These are phyloP conservation scores for Nothomitra cinnamomea DNA, from an alignment of 2,329 filamentous ascomycete genomes.

Conservation along the genomic window DNA sequence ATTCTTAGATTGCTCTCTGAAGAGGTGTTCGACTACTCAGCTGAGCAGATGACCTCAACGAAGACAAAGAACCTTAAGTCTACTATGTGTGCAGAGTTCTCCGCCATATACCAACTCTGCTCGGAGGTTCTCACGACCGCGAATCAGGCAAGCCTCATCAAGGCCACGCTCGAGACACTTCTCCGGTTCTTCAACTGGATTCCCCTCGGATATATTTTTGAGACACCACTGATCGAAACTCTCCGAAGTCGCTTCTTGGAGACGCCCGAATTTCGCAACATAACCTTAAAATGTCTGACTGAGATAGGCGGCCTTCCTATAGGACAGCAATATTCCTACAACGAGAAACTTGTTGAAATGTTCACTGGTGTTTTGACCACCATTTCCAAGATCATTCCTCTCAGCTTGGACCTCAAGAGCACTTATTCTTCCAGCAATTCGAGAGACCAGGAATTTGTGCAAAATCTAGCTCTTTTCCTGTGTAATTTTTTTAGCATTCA, in stretches of 20 bases:
- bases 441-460: constrained; percentile 90
- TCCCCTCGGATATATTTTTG: constrained; percentile 93
- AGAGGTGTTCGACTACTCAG: constrained; percentile 97
- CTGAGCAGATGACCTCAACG: constrained; percentile 96
- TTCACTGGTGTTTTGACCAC: constrained; percentile 92
- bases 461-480: constrained; percentile 88
- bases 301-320: constrained; percentile 93
- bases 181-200: constrained; percentile 99
- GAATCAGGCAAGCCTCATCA: constrained; percentile 73
- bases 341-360: constrained; percentile 94
- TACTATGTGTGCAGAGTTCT: constrained; percentile 98
- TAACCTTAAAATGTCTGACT: constrained; percentile 90
- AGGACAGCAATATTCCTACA: constrained; percentile 59
- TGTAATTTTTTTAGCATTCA: constrained; percentile 96
- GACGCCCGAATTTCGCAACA: constrained; percentile 86
- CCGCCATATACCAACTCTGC: constrained; percentile 93
- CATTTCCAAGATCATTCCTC: constrained; percentile 82
- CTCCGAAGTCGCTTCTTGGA: constrained; percentile 84
- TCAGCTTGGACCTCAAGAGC: constrained; percentile 74
- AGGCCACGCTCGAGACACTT: constrained; percentile 90
- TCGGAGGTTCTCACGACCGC: constrained; percentile 87
- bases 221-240: constrained; percentile 90
- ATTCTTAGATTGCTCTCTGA: constrained; percentile 90
- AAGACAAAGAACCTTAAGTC: constrained; percentile 96
- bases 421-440: constrained; percentile 87